Percentiles rank a stretch among this genome's conserved stretches.
Evolutionary conservation across 257 asterid species (phyloP).

Genomic region (Primulina tabacum): DNA sequence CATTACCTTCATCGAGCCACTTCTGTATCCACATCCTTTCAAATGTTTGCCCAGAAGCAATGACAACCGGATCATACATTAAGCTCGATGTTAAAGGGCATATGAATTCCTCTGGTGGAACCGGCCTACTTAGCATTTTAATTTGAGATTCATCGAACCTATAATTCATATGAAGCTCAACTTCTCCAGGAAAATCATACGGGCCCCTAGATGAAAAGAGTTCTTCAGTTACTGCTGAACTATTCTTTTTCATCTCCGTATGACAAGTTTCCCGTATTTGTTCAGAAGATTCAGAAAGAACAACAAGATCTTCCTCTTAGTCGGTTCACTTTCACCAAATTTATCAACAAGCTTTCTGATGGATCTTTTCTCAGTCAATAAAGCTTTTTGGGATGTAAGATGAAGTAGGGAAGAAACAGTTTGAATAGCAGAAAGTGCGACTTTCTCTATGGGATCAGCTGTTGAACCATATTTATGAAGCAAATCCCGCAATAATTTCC

Average conservation of each 20-base stretch:
- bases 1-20: constrained; percentile 82
- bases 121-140: constrained; percentile 34
- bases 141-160: constrained; percentile 34
- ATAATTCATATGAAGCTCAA: constrained; percentile 34
- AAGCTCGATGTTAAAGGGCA: constrained; percentile 76
- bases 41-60: constrained; percentile 79
- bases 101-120: constrained; percentile 61
- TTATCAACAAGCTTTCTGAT: constrained; percentile 53
- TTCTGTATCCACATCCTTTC: constrained; percentile 84
- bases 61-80: constrained; percentile 85
- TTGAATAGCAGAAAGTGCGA: constrained; percentile 45
- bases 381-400: constrained; percentile 59
- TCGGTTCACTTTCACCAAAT: constrained; percentile 37
- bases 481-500: constrained; percentile 53
- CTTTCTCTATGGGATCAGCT: constrained; percentile 43
- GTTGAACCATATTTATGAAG: constrained; percentile 52
- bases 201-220: constrained; percentile 32
- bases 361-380: constrained; percentile 69
- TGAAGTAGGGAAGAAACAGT: constrained; percentile 48
- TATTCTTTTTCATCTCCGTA: constrained; percentile 35
- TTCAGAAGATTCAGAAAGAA: constrained; percentile 55
- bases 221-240: constrained; percentile 29
- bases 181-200: constrained; percentile 30
- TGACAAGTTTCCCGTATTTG: constrained; percentile 49
- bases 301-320: constrained; percentile 54